Conservation (phyloP, 805 yeast species). For the Tetrapisispora phaffii region DNA sequence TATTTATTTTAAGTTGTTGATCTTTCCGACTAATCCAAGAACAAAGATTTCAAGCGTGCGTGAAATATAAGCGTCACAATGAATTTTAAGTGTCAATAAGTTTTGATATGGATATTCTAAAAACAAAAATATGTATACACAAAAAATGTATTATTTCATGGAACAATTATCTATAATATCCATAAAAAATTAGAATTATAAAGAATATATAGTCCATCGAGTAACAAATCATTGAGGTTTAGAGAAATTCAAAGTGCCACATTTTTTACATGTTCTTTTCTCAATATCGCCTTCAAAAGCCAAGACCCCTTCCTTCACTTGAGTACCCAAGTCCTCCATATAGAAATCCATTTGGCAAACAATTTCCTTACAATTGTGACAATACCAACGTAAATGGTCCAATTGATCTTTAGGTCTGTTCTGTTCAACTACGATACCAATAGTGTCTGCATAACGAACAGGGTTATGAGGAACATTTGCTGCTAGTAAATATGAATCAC, state of each 20-base stretch:
- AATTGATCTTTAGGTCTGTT: constrained; percentile 65
- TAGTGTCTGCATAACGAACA: constrained; percentile 72
- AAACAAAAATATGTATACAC: too few species aligned
- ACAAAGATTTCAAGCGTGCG: neutral
- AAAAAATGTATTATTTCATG: too few species aligned
- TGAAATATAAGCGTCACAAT: neutral
- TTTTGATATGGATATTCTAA: too few species aligned
- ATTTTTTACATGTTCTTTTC: constrained; percentile 61
- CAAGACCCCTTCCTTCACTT: constrained; percentile 73
- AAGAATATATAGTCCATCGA: neutral
- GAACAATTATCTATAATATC: too few species aligned
- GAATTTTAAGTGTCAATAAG: too few species aligned
- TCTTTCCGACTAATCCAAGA: neutral
- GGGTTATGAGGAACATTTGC: constrained; percentile 85
- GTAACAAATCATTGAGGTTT: constrained; percentile 2
- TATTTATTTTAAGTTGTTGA: neutral
- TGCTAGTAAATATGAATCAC: constrained; percentile 82
- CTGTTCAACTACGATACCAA: constrained; percentile 88
- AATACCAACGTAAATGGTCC: constrained; percentile 84
- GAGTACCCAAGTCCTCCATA: constrained; percentile 78
- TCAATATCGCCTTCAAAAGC: constrained; percentile 53
- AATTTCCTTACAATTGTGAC: constrained; percentile 53
- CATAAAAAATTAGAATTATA: neutral
- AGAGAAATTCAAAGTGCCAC: constrained; percentile 57
- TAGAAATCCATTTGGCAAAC: constrained; percentile 64